Evolutionary conservation across 108 stramenopile species (phyloP).

Genomic region (Fistulifera pelliculosa): DNA sequence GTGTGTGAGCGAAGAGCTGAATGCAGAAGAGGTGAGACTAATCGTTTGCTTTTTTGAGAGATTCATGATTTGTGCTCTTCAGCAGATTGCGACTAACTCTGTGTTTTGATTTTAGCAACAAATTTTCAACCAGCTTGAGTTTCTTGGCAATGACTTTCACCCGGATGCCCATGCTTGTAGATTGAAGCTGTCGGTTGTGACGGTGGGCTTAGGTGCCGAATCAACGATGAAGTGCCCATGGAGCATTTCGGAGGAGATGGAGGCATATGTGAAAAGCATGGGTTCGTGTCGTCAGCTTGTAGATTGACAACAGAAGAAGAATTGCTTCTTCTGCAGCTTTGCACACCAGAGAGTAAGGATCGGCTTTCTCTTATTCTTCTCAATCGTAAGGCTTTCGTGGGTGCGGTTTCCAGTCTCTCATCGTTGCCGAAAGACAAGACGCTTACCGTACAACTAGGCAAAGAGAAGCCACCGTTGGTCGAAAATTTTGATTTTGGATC

Average conservation of each 20-base stretch:
- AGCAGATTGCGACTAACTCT: not conserved
- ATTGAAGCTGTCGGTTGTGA: slow-evolving; percentile 85
- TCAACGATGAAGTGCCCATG: slow-evolving; percentile 87
- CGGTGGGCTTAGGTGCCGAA: slow-evolving; percentile 79
- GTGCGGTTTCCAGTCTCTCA: slow-evolving; percentile 72
- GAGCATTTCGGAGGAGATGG: slow-evolving; percentile 84
- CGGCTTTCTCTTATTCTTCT: slow-evolving; percentile 56
- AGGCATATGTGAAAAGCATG: slow-evolving; percentile 84
- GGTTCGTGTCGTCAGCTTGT: slow-evolving; percentile 83
- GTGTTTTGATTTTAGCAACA: slow-evolving; percentile 39
- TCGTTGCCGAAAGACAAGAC: slow-evolving; percentile 71
- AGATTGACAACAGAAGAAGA: slow-evolving; percentile 87
- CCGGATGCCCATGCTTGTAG: slow-evolving; percentile 95
- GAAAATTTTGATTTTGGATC: slow-evolving; percentile 79
- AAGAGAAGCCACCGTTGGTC: slow-evolving; percentile 65
- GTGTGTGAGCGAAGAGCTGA: slow-evolving; percentile 94
- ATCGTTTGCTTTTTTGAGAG: not conserved
- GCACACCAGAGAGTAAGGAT: slow-evolving; percentile 55
- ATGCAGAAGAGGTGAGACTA: slow-evolving; percentile 75
- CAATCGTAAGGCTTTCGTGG: slow-evolving; percentile 79
- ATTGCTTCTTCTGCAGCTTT: slow-evolving; percentile 76
- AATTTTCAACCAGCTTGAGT: slow-evolving; percentile 89
- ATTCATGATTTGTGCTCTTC: not conserved
- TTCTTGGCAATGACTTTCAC: slow-evolving; percentile 88
- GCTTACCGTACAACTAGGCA: slow-evolving; percentile 64